Conservation (phyloP, 108 stramenopile species). For the Aurantiochytrium sp. region DNA sequence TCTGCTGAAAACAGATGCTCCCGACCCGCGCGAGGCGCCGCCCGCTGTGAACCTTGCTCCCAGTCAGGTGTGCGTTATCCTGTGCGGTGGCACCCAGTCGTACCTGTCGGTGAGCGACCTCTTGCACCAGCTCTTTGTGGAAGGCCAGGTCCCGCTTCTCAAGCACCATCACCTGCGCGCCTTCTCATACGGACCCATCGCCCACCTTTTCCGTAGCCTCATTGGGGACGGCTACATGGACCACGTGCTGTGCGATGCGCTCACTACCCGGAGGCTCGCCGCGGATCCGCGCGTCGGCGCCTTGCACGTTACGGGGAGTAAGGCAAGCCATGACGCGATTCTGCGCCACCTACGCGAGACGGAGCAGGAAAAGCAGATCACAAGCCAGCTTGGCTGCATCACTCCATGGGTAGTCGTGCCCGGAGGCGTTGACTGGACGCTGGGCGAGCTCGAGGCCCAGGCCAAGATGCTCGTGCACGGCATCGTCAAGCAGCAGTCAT, state of each 20-base stretch:
- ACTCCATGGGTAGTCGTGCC: neutral
- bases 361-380: neutral
- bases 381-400: neutral
- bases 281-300: neutral
- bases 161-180: neutral
- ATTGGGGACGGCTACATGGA: neutral
- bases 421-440: neutral
- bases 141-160: neutral
- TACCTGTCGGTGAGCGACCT: neutral
- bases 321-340: neutral
- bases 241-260: neutral
- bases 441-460: neutral
- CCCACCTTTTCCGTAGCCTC: neutral
- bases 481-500: neutral
- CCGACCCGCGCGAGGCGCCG: neutral
- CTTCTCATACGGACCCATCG: neutral
- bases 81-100: neutral
- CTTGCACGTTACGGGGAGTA: neutral
- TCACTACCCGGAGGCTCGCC: neutral
- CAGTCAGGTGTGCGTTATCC: neutral
- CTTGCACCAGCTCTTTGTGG: conserved; percentile 14
- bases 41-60: neutral
- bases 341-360: neutral
- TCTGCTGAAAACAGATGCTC: neutral
- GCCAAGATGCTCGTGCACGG: neutral